Conservation (phyloP, 1,284 basidiomycete genomes). For the Ustilago cynodontis region DNA sequence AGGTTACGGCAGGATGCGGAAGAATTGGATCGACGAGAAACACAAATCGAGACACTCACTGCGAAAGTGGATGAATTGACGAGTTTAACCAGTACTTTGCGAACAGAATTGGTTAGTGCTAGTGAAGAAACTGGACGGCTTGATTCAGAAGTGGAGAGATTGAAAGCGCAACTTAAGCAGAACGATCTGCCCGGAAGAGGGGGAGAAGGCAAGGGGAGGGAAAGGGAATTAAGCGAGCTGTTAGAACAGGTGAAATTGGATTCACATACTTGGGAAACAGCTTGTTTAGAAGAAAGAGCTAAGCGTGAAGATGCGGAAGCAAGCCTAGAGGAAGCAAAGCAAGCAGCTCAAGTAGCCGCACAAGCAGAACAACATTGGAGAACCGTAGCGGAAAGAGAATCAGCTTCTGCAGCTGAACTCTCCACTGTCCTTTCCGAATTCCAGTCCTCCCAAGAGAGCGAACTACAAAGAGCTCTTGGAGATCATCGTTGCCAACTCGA, state of each 20-base stretch:
- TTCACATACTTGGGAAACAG: constrained; percentile 41
- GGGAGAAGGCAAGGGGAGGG: constrained; percentile 11
- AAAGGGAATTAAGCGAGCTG: constrained; percentile 54
- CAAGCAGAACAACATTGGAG: constrained; percentile 71
- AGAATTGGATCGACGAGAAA: constrained; percentile 66
- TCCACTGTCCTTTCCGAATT: constrained; percentile 95
- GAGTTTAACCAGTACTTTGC: constrained; percentile 10
- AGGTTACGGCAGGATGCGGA: constrained; percentile 92
- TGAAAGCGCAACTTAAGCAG: background rate
- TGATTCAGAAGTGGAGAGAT: constrained; percentile 40
- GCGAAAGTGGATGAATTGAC: constrained; percentile 20
- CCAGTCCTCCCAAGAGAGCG: constrained; percentile 78
- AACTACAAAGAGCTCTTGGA: constrained; percentile 79
- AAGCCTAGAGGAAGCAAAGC: constrained; percentile 75
- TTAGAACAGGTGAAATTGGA: constrained; percentile 57
- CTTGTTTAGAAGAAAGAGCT: constrained; percentile 48
- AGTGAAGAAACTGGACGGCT: constrained; percentile 53
- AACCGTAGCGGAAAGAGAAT: constrained; percentile 78
- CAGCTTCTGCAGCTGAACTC: constrained; percentile 82
- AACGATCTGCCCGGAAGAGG: background rate
- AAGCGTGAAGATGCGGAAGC: constrained; percentile 73
- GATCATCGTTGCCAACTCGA: constrained; percentile 83
- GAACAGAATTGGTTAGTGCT: constrained; percentile 49
- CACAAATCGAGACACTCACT: constrained; percentile 63
- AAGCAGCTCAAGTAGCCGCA: constrained; percentile 68